Evolutionary conservation across 139 green algal genomes (phyloP), one percentile per base, ranked within the genome.

Genomic region (Volvox reticuliferus): DNA sequence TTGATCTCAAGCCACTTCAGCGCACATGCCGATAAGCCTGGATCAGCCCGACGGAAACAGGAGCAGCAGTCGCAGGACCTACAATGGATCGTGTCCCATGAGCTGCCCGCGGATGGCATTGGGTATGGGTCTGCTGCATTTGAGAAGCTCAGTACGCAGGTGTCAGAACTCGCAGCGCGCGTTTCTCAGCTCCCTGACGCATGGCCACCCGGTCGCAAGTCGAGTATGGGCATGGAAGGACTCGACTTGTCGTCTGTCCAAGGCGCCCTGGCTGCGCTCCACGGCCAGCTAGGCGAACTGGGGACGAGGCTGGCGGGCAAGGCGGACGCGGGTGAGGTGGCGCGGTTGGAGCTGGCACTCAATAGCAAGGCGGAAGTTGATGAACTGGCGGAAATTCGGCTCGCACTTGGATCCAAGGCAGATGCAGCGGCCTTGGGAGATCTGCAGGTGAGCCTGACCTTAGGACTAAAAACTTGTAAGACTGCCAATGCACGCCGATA

Each of bases 311-410:
- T 90, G 44, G 87, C 87, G 35, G 76, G 87, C 76, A 91, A 91
- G 76, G 87, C 87, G 44, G 87, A 91, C 73, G 61, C 33, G 0
- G 61, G 76, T 3, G 76, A 86, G 22, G 36, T 91, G 76, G 62
- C 87, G 18, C 33, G 61, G 24, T 32, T 91, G 32, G 87, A 91
- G 87, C 75, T 91, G 32, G 61, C 76, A 32, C 12, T 91, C 14
- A 91, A 91, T 55, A 50, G 55, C 76, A 91, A 91, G 76, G 87
- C 87, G 28, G 87, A 91, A 18, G 24, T 91, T 75, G 87, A 91
- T 22, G 87, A 91, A 75, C 61, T 91, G 76, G 87, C 33, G 32
- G 87, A 86, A 32, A 37, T 91, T 21, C 61, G 62, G 33, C 28
- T 67, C 33, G 87, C 76, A 35, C 76, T 91, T 76, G 87, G 55